Percentiles rank a stretch among this genome's conserved stretches.
These are phyloP conservation scores for Haberlea rhodopensis DNA, from an alignment of 257 asterid genomes.

Conservation along the genomic window DNA sequence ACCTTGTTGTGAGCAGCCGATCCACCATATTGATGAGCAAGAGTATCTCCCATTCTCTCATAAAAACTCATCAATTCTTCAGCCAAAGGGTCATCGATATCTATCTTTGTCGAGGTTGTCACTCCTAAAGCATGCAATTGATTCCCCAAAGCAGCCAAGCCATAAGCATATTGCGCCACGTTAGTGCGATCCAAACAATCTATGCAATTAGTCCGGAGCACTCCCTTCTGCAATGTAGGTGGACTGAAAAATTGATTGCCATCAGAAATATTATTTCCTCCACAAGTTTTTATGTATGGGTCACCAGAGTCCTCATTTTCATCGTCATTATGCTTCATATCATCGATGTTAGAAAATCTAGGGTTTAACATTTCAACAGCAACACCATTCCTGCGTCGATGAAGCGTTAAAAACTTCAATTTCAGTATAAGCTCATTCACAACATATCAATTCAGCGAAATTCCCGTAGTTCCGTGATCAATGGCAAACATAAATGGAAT, in stretches of 20 bases:
- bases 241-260: constrained; percentile 50
- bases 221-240: constrained; percentile 73
- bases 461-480: background rate
- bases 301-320: constrained; percentile 50
- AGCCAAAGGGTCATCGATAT: constrained; percentile 94
- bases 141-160: constrained; percentile 89
- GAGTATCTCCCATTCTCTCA: constrained; percentile 99
- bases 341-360: constrained; percentile 36
- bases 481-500: constrained; percentile 4
- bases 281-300: constrained; percentile 41
- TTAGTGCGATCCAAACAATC: constrained; percentile 99
- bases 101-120: constrained; percentile 59
- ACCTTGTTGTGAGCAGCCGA: constrained; percentile 99
- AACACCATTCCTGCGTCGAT: constrained; percentile 47
- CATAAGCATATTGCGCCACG: constrained; percentile 97
- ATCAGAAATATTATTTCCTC: constrained; percentile 34
- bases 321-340: constrained; percentile 45
- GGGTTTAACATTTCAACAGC: constrained; percentile 41
- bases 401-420: constrained; percentile 19
- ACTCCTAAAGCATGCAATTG: constrained; percentile 76
- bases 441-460: background rate
- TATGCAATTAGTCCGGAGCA: constrained; percentile 95
- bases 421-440: constrained; percentile 14
- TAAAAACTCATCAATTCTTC: constrained; percentile 84
- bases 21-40: constrained; percentile 98